These are phyloP conservation scores for Aspergillus sergii DNA, from an alignment of 2,329 filamentous ascomycete species.

Conservation along the genomic window DNA sequence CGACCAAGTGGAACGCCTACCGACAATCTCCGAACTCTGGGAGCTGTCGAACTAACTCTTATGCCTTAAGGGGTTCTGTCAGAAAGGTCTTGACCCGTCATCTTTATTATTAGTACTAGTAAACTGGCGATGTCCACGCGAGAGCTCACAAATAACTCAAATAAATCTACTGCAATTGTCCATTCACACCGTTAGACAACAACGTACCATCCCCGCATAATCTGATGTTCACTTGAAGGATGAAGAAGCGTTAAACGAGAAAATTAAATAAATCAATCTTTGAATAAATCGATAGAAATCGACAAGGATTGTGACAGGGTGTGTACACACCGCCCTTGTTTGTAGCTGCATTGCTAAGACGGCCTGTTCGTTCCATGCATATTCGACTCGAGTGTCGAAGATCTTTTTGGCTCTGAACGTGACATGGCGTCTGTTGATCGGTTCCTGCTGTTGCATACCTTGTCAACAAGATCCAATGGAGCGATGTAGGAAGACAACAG, in stretches of 20 bases:
- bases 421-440: constrained; percentile 13
- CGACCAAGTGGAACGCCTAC: not conserved
- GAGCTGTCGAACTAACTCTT: constrained; percentile 12
- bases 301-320: not conserved
- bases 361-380: constrained; percentile 14
- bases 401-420: constrained; percentile 11
- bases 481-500: not conserved
- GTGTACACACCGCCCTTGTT: constrained; percentile 7
- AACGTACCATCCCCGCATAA: not conserved
- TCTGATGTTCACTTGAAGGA: not conserved
- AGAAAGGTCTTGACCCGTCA: constrained; percentile 3
- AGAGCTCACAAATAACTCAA: constrained; percentile 2
- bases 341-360: constrained; percentile 7
- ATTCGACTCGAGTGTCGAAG: constrained; percentile 8
- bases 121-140: not conserved
- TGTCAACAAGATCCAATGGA: constrained; percentile 1
- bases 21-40: not conserved
- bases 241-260: not conserved
- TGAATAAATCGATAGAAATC: not conserved
- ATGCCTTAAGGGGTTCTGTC: constrained; percentile 6
- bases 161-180: not conserved
- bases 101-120: not conserved
- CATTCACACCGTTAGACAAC: not conserved
- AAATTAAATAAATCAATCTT: not conserved
- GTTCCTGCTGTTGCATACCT: constrained; percentile 3